phyloP scores from a whole-genome alignment of 441 rosid species.

The Gossypium trilobum region DNA sequence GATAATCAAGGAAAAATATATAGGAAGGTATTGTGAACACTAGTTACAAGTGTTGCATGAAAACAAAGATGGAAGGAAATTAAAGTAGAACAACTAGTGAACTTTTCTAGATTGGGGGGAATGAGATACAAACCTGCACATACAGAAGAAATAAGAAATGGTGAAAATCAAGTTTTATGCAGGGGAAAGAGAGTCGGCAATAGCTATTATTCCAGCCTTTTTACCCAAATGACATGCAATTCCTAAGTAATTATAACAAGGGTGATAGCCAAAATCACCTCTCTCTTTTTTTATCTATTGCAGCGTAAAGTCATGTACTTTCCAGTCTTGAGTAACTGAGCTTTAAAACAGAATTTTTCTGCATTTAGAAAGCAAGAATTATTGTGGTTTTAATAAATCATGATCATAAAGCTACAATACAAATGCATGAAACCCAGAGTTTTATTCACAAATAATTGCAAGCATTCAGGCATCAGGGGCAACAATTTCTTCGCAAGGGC shows the following conservation, averaged over 20 bases:
- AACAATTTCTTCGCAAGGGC: not conserved
- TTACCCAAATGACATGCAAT: not conserved
- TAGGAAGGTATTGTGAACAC: not conserved
- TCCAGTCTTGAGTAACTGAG: not conserved
- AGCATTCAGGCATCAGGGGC: not conserved
- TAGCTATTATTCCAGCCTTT: not conserved
- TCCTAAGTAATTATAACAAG: not conserved
- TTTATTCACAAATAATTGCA: not conserved
- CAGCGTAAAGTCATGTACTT: not conserved
- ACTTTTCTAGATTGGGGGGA: not conserved
- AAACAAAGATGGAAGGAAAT: not conserved
- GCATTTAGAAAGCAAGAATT: not conserved
- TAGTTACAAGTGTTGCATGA: not conserved
- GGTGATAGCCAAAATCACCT: not conserved
- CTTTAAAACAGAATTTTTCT: not conserved
- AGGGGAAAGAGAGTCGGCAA: not conserved
- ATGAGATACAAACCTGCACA: not conserved
- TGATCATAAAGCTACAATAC: not conserved
- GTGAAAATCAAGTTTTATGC: not conserved
- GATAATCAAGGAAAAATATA: not conserved
- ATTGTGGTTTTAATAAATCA: not conserved
- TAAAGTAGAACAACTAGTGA: not conserved
- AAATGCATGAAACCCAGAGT: not conserved
- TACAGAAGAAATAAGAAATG: not conserved
- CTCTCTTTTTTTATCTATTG: not conserved